Percentiles rank a stretch among this genome's conserved stretches.
Conservation (phyloP, 495 filamentous ascomycete species). For the Penicillium roqueforti region DNA sequence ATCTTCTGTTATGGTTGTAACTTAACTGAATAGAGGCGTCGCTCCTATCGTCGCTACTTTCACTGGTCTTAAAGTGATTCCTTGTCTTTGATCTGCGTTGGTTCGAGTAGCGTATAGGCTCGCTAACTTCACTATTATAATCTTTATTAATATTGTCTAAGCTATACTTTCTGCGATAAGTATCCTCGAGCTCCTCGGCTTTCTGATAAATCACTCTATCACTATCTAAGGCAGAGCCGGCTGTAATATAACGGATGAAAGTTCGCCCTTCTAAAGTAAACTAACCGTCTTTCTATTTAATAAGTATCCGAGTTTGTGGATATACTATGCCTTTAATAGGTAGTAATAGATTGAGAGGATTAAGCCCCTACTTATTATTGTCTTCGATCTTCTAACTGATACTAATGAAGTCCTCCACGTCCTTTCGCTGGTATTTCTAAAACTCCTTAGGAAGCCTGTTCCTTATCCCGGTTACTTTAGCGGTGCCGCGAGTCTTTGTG, state of each 20-base stretch:
- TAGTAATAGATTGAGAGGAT: constrained; percentile 10
- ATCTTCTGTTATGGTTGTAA: background rate
- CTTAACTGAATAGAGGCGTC: background rate
- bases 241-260: constrained; percentile 21
- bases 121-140: constrained; percentile 2
- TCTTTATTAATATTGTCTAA: constrained; percentile 2
- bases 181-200: constrained; percentile 15
- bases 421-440: constrained; percentile 17
- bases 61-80: background rate
- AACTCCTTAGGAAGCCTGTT: constrained; percentile 10
- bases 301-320: constrained; percentile 19
- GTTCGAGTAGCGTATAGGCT: background rate
- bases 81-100: background rate
- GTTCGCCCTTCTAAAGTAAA: constrained; percentile 17
- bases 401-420: constrained; percentile 18
- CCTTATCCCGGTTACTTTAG: constrained; percentile 5
- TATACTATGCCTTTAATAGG: constrained; percentile 13
- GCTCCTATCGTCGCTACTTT: background rate
- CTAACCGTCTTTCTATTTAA: constrained; percentile 23
- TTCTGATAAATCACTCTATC: constrained; percentile 24
- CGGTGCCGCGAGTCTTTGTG: constrained; percentile 8
- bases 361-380: constrained; percentile 15
- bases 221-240: constrained; percentile 11
- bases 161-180: constrained; percentile 6
- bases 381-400: constrained; percentile 25